Conservation (phyloP, 768 basidiomycete species). For the Daedalea quercina region DNA sequence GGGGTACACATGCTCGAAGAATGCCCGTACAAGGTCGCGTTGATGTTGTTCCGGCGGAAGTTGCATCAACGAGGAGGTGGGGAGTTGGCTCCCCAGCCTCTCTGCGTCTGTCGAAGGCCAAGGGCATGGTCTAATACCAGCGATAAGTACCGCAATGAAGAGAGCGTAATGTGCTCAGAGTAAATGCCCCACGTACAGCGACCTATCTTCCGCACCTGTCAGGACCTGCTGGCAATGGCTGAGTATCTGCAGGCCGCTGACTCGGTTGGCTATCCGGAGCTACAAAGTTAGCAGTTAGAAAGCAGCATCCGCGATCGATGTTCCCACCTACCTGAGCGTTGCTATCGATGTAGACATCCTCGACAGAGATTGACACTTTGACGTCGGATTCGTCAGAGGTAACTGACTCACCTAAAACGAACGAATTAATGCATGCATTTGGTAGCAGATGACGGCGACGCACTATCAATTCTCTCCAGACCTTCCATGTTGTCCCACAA, state of each 20-base stretch:
- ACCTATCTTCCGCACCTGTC: neutral
- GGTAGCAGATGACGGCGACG: neutral
- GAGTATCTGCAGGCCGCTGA: constrained; percentile 1
- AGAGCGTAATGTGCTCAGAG: neutral
- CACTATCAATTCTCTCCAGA: constrained; percentile 4
- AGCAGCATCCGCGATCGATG: neutral
- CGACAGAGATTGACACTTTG: neutral
- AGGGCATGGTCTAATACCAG: neutral
- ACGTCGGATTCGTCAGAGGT: constrained; percentile 1
- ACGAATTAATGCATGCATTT: neutral
- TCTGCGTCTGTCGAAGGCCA: neutral
- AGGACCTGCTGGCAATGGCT: constrained; percentile 1
- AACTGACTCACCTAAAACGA: neutral
- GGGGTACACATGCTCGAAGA: constrained; percentile 2
- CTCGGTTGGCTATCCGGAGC: neutral
- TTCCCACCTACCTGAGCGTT: neutral
- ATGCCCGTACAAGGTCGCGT: neutral
- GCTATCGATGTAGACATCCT: constrained; percentile 1
- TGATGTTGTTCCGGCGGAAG: neutral
- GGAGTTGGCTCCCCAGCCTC: neutral
- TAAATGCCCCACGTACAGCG: neutral
- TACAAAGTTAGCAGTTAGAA: neutral
- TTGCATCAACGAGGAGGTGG: neutral
- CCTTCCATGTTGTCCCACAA: constrained; percentile 2
- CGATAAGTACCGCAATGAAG: neutral